Evolutionary conservation across 805 yeast genomes (phyloP).

Genomic region (Saccharomycopsis synnaedendra): DNA sequence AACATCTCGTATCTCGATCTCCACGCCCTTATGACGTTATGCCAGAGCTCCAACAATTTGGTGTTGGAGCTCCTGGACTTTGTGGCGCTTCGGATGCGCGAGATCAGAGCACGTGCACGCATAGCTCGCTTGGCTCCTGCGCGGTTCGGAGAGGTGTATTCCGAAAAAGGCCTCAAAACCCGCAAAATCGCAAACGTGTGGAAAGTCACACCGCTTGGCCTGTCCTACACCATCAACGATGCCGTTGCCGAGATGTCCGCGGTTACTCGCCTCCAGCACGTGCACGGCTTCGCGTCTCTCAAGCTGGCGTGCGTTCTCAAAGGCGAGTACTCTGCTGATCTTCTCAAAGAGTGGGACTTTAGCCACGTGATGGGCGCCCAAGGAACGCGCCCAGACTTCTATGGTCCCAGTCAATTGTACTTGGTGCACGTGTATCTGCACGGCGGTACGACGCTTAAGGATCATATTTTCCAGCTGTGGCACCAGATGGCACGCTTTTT

Average conservation of each 20-base stretch:
- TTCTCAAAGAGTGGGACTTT: constrained; percentile 35
- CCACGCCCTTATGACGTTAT: constrained; percentile 11
- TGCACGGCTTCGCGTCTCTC: constrained; percentile 35
- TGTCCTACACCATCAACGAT: constrained; percentile 26
- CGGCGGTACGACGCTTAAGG: constrained; percentile 34
- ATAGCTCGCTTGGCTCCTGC: constrained; percentile 6
- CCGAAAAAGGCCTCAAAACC: constrained; percentile 8
- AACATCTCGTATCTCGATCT: constrained; percentile 8
- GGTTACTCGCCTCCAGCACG: constrained; percentile 27
- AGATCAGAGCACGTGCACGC: constrained; percentile 3
- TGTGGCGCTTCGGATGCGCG: constrained; percentile 5
- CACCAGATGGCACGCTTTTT: constrained; percentile 33
- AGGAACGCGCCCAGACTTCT: constrained; percentile 27
- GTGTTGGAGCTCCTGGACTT: constrained; percentile 14
- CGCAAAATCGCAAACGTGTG: constrained; percentile 23
- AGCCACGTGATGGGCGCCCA: constrained; percentile 18
- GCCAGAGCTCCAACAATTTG: constrained; percentile 12
- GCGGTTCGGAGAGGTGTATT: constrained; percentile 7
- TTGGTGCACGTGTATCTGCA: constrained; percentile 28
- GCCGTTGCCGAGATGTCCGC: constrained; percentile 36
- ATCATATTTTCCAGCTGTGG: constrained; percentile 30
- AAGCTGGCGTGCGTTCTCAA: constrained; percentile 34
- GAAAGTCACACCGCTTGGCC: constrained; percentile 38
- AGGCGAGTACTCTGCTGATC: constrained; percentile 31
- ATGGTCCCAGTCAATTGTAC: constrained; percentile 22